Percentiles rank a stretch among this genome's conserved stretches.
These are phyloP conservation scores for Verticillium dahliae DNA, from an alignment of 2,329 filamentous ascomycete genomes.

Conservation along the genomic window DNA sequence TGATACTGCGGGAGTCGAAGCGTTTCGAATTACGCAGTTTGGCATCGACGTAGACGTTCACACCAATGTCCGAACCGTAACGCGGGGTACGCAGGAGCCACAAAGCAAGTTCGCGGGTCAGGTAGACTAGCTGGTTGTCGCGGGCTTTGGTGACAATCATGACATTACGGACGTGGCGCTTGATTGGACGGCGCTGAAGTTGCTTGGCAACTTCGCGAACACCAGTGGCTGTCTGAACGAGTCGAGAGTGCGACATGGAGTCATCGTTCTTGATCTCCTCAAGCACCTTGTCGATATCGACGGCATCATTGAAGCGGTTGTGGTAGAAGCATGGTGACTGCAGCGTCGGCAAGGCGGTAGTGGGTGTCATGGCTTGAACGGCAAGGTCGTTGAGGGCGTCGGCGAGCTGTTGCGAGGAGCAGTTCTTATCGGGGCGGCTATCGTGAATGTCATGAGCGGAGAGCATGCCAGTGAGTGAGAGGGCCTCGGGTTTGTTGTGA, in stretches of 20 bases:
- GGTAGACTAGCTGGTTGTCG: slow-evolving; percentile 84
- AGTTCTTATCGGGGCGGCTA: slow-evolving; percentile 32
- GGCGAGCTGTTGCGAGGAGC: slow-evolving; percentile 57
- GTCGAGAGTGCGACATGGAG: slow-evolving; percentile 84
- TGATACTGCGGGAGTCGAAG: slow-evolving; percentile 69
- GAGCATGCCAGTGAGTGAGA: slow-evolving; percentile 56
- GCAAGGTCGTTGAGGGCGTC: slow-evolving; percentile 51
- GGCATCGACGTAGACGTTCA: slow-evolving; percentile 97
- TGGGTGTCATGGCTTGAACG: slow-evolving; percentile 30
- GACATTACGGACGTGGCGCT: slow-evolving; percentile 82
- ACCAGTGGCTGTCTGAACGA: slow-evolving; percentile 91
- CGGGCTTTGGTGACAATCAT: slow-evolving; percentile 99
- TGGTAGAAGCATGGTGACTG: slow-evolving; percentile 98
- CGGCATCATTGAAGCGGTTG: slow-evolving; percentile 90
- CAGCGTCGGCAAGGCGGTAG: slow-evolving; percentile 57
- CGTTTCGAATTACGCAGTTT: slow-evolving; percentile 85
- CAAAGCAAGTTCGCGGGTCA: slow-evolving; percentile 79
- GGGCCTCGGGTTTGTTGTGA: slow-evolving; percentile 54
- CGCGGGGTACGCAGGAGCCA: slow-evolving; percentile 87
- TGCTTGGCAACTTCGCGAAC: slow-evolving; percentile 96
- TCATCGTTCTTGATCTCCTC: slow-evolving; percentile 90
- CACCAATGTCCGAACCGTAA: slow-evolving; percentile 82
- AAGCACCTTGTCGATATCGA: slow-evolving; percentile 89
- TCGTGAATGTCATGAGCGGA: slow-evolving; percentile 32
- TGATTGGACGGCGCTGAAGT: slow-evolving; percentile 84